These are phyloP conservation scores for Guadua angustifolia DNA, from an alignment of 176 grass and related monocot species.

Conservation along the genomic window DNA sequence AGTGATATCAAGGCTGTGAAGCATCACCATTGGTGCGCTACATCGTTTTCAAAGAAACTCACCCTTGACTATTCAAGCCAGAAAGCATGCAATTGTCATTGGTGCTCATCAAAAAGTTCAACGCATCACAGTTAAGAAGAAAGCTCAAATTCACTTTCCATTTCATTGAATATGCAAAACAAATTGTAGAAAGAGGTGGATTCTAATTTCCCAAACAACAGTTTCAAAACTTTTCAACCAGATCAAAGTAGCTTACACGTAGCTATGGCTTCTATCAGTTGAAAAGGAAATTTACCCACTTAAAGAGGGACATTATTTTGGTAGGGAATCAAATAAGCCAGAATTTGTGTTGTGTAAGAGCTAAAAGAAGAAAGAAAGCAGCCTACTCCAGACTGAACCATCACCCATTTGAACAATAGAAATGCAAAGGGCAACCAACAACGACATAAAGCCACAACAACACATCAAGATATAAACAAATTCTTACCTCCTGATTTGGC, in stretches of 20 bases:
- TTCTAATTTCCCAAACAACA: neutral
- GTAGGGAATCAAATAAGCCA: neutral
- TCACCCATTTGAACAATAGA: neutral
- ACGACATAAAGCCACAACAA: conserved; percentile 2
- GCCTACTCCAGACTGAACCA: neutral
- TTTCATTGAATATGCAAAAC: conserved; percentile 14
- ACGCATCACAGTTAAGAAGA: conserved; percentile 21
- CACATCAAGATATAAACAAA: conserved; percentile 14
- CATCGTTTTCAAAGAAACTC: neutral
- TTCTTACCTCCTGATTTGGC: conserved; percentile 65
- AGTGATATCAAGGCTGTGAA: neutral
- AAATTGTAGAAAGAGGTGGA: neutral
- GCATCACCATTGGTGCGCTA: neutral
- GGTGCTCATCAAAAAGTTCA: neutral
- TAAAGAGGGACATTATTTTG: neutral
- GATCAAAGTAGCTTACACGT: neutral
- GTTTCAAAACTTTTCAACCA: neutral
- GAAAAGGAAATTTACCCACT: neutral
- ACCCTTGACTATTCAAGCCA: neutral
- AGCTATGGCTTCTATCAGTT: neutral
- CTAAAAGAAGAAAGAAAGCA: conserved; percentile 17
- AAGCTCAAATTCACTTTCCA: neutral
- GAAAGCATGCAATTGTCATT: neutral
- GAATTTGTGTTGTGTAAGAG: neutral
- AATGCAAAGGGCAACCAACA: neutral